A percentile compares a stretch with the other conserved stretches of the same genome.
These are phyloP conservation scores for Metarhizium robertsii DNA, from an alignment of 2,329 filamentous ascomycete genomes.

Conservation along the genomic window DNA sequence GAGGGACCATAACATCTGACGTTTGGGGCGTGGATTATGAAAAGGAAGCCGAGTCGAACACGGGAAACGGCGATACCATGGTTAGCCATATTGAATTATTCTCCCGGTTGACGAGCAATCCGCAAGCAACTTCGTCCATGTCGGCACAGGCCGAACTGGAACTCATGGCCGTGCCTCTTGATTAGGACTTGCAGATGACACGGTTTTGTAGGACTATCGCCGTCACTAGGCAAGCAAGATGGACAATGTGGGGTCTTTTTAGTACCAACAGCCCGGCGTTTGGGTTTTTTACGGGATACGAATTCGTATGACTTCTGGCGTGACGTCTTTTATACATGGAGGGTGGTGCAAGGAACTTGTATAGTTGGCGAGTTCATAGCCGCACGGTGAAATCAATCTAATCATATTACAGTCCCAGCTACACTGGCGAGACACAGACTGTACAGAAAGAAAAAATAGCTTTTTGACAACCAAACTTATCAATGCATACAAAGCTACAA, in stretches of 20 bases:
- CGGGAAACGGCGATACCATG: slow-evolving; percentile 25
- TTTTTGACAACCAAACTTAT: background rate
- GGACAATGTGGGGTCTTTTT: background rate
- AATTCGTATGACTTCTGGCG: background rate
- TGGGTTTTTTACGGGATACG: background rate
- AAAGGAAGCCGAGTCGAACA: slow-evolving; percentile 27
- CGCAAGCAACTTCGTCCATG: slow-evolving; percentile 16
- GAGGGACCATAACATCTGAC: slow-evolving; percentile 41
- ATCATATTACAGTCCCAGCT: background rate
- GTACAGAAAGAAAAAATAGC: background rate
- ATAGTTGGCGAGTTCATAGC: background rate
- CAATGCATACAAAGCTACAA: background rate
- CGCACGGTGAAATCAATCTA: background rate
- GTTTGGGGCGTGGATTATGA: slow-evolving; percentile 47
- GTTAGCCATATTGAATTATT: slow-evolving; percentile 31
- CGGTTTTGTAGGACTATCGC: background rate
- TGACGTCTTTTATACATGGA: background rate
- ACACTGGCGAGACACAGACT: background rate
- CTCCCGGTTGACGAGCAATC: slow-evolving; percentile 25
- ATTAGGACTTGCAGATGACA: slow-evolving; percentile 13
- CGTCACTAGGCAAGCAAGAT: background rate
- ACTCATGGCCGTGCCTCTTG: slow-evolving; percentile 22
- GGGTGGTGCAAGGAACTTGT: background rate
- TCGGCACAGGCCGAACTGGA: slow-evolving; percentile 22
- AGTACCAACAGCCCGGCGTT: background rate